phyloP scores from a whole-genome alignment of 2,329 filamentous ascomycete species.

The Fusarium brachygibbosum region DNA sequence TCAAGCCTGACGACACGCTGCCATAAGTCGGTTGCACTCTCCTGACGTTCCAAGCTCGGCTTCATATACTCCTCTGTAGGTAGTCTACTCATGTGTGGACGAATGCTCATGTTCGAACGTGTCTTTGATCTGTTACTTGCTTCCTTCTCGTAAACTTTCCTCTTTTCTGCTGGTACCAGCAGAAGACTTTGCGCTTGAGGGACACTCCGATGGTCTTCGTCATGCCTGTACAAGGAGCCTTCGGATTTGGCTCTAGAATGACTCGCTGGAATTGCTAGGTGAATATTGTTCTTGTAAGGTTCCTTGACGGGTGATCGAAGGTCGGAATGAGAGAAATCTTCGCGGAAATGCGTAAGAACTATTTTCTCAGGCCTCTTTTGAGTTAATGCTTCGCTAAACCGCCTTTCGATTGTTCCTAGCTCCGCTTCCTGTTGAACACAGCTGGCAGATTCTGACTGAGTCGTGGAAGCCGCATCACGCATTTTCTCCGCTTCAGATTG shows the following conservation, averaged over 20 bases:
- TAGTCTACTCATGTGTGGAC: constrained; percentile 23
- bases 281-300: constrained; percentile 56
- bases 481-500: background rate
- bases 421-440: constrained; percentile 57
- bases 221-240: background rate
- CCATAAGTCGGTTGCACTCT: constrained; percentile 49
- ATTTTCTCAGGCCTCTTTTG: constrained; percentile 50
- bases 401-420: constrained; percentile 56
- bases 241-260: constrained; percentile 45
- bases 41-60: constrained; percentile 25
- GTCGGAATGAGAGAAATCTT: constrained; percentile 52
- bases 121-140: constrained; percentile 25
- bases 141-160: background rate
- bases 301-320: constrained; percentile 28
- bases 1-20: constrained; percentile 48
- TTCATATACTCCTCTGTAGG: constrained; percentile 24
- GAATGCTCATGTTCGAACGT: constrained; percentile 38
- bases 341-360: constrained; percentile 57
- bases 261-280: constrained; percentile 52
- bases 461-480: constrained; percentile 26
- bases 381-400: constrained; percentile 55
- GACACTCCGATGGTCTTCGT: background rate
- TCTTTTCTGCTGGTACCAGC: background rate
- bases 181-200: background rate
- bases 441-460: constrained; percentile 55